Conservation (phyloP, 2,329 filamentous ascomycete genomes). For the Camillea tinctor region DNA sequence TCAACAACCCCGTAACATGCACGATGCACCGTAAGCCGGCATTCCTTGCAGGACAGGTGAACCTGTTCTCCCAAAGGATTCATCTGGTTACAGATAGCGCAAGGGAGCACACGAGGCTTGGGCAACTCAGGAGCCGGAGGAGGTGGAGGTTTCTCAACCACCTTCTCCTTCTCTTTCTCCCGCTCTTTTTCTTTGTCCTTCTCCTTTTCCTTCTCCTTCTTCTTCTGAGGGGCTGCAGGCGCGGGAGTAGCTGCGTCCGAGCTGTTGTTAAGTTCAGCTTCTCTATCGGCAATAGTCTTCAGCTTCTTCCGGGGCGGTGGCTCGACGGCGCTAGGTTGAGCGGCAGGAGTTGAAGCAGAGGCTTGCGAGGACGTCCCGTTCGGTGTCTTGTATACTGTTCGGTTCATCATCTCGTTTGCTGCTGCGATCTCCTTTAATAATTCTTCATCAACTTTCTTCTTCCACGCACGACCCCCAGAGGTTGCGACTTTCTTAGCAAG, state of each 20-base stretch:
- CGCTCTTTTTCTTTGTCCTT: background rate
- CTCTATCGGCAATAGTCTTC: constrained; percentile 54
- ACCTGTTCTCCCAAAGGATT: constrained; percentile 67
- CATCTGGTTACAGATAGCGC: constrained; percentile 76
- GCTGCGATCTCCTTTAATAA: constrained; percentile 70
- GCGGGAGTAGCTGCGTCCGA: constrained; percentile 47
- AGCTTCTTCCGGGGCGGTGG: constrained; percentile 63
- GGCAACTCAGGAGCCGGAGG: constrained; percentile 73
- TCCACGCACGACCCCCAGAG: constrained; percentile 78
- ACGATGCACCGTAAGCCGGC: constrained; percentile 86
- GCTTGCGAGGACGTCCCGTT: constrained; percentile 29
- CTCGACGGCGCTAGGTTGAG: constrained; percentile 40
- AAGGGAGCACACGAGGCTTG: constrained; percentile 75
- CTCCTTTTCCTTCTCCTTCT: constrained; percentile 35
- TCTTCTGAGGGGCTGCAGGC: constrained; percentile 36
- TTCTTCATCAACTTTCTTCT: constrained; percentile 89
- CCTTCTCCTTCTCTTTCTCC: constrained; percentile 52
- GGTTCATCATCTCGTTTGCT: constrained; percentile 59
- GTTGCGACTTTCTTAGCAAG: constrained; percentile 82
- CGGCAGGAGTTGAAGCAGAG: constrained; percentile 29
- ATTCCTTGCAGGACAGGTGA: constrained; percentile 79
- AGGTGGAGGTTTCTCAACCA: constrained; percentile 57
- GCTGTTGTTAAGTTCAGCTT: constrained; percentile 43
- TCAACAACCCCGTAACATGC: constrained; percentile 85
- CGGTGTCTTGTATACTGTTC: constrained; percentile 40